Conservation (phyloP, 2,329 filamentous ascomycete species). For the Eurotiales sp. region DNA sequence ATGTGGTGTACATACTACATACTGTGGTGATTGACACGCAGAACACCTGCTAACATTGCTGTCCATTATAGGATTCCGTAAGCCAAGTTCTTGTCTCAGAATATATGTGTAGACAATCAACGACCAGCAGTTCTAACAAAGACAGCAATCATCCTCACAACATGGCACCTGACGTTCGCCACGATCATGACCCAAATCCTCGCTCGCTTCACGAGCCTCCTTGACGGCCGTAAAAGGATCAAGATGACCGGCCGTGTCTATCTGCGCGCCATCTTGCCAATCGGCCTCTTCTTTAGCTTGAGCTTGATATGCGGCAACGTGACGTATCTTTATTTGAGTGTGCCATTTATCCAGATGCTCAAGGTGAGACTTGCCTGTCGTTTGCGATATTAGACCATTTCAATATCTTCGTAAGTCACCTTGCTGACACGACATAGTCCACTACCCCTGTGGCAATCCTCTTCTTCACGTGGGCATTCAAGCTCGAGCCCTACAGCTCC, state of each 20-base stretch:
- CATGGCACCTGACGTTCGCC: conserved; percentile 91
- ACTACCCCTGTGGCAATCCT: conserved; percentile 93
- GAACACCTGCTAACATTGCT: too few relatives aligned
- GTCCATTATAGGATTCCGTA: conserved; percentile 10
- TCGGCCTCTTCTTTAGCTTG: conserved; percentile 92
- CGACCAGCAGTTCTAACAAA: neutral
- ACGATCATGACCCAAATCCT: conserved; percentile 92
- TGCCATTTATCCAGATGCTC: conserved; percentile 98
- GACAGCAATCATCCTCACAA: conserved; percentile 67
- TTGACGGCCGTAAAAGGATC: conserved; percentile 91
- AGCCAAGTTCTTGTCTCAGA: too few relatives aligned
- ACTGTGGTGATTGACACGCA: too few relatives aligned
- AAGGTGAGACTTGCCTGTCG: conserved; percentile 58
- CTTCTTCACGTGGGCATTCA: conserved; percentile 80
- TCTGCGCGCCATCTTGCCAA: conserved; percentile 86
- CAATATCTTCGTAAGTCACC: too few relatives aligned
- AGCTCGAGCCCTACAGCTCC: conserved; percentile 76
- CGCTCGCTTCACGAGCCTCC: conserved; percentile 79
- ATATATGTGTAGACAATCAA: too few relatives aligned
- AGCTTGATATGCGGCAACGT: conserved; percentile 95
- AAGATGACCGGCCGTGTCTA: conserved; percentile 97
- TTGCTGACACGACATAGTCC: conserved; percentile 55
- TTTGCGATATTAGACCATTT: too few relatives aligned
- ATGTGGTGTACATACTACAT: too few relatives aligned
- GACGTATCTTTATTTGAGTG: conserved; percentile 90